Conservation (phyloP, 805 yeast species). For the Candida sithepensis region DNA sequence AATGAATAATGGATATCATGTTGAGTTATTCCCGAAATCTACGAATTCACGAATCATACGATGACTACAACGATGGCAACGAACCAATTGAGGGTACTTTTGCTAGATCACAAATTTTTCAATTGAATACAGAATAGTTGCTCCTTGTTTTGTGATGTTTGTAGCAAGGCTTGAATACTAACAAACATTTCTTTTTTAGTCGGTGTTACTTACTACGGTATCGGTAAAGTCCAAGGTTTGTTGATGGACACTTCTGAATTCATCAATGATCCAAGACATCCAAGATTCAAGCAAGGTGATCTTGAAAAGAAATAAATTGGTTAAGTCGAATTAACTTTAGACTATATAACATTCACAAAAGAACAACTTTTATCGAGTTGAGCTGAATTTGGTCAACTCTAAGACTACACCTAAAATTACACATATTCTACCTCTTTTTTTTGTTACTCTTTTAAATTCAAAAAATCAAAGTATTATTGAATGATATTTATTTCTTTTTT, state of each 20-base stretch:
- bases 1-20: background rate
- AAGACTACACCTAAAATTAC: background rate
- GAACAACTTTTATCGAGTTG: background rate
- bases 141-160: too few relatives aligned
- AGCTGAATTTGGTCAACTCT: background rate
- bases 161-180: too few relatives aligned
- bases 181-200: constrained; percentile 15
- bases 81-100: too few relatives aligned
- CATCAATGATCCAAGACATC: constrained; percentile 95
- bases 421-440: background rate
- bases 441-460: background rate
- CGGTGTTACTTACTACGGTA: constrained; percentile 63
- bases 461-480: background rate
- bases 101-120: background rate
- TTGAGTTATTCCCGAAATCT: background rate
- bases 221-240: constrained; percentile 65
- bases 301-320: constrained; percentile 28
- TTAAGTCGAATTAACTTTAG: background rate
- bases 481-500: background rate
- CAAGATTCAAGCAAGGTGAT: constrained; percentile 59
- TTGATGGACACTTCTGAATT: constrained; percentile 74
- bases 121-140: too few relatives aligned
- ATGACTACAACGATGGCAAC: background rate
- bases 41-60: background rate
- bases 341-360: background rate